Evolutionary conservation across 2,329 filamentous ascomycete genomes (phyloP).

Genomic region (Trichoderma endophyticum): DNA sequence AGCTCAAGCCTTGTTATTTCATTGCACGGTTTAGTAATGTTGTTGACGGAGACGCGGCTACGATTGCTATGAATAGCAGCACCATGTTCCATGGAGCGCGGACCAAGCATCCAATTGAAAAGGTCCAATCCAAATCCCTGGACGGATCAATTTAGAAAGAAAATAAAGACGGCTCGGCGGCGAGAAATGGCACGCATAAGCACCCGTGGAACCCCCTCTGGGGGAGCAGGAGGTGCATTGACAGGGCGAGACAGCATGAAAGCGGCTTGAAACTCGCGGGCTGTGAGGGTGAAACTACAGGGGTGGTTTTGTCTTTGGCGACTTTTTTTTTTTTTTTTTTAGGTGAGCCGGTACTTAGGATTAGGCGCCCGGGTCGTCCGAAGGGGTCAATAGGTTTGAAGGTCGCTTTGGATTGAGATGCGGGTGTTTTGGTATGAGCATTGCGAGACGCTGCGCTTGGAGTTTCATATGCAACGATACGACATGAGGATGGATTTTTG

Average conservation of each 20-base stretch:
- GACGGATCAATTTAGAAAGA: not conserved
- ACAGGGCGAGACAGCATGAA: not conserved
- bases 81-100: no score
- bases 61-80: not conserved
- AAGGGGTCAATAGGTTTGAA: not conserved
- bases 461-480: not conserved
- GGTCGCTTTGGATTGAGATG: not conserved
- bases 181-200: conserved; percentile 11
- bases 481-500: no score
- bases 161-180: not conserved
- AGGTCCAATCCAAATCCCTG: not conserved
- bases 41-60: not conserved
- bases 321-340: no score
- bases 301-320: not conserved
- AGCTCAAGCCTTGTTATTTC: not conserved
- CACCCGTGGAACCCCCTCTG: not conserved
- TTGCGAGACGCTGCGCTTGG: not conserved
- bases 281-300: conserved; percentile 12
- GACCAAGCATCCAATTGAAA: no score
- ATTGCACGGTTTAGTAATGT: no score
- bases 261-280: conserved; percentile 5
- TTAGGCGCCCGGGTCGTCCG: conserved; percentile 6
- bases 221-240: conserved; percentile 3
- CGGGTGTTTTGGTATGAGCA: not conserved
- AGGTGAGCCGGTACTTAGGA: not conserved